These are phyloP conservation scores for Glonium stellatum DNA, from an alignment of 495 filamentous ascomycete genomes.

Conservation along the genomic window DNA sequence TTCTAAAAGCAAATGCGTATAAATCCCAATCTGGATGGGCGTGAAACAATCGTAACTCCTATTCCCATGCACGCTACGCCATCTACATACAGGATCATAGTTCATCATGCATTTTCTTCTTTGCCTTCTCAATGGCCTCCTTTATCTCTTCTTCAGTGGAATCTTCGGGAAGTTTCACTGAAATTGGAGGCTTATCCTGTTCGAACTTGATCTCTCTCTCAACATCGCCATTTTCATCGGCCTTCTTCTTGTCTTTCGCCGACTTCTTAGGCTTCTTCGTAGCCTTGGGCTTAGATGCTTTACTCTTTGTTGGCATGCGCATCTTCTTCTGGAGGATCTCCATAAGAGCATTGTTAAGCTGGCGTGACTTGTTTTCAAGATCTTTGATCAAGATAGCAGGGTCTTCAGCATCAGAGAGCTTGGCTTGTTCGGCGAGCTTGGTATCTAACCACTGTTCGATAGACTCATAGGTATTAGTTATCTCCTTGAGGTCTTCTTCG, in stretches of 20 bases:
- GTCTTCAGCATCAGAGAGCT: slow-evolving; percentile 59
- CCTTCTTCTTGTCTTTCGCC: slow-evolving; percentile 28
- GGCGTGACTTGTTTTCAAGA: slow-evolving; percentile 49
- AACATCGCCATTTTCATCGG: slow-evolving; percentile 21
- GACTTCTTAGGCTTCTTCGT: slow-evolving; percentile 34
- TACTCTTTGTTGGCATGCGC: slow-evolving; percentile 38
- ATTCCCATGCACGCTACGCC: neutral
- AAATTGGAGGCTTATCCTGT: slow-evolving; percentile 16
- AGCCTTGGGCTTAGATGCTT: slow-evolving; percentile 36
- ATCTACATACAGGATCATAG: slow-evolving; percentile 14
- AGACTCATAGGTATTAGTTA: slow-evolving; percentile 43
- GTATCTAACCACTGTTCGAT: slow-evolving; percentile 60
- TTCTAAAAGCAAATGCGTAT: too few relatives aligned
- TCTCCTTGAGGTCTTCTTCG: slow-evolving; percentile 53
- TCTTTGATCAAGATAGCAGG: slow-evolving; percentile 64
- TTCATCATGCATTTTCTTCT: slow-evolving; percentile 22
- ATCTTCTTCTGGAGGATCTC: slow-evolving; percentile 69
- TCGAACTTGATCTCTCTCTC: slow-evolving; percentile 15
- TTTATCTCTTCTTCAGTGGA: slow-evolving; percentile 34
- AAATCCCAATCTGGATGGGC: too few relatives aligned
- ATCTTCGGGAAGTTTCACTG: slow-evolving; percentile 27
- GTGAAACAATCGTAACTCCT: neutral
- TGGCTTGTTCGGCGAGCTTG: slow-evolving; percentile 59
- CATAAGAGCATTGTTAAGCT: slow-evolving; percentile 58
- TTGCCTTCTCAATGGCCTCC: slow-evolving; percentile 24